Base-by-base conservation (phyloP, 805 yeast species). In the Zygoascus flipseniorum region DNA sequence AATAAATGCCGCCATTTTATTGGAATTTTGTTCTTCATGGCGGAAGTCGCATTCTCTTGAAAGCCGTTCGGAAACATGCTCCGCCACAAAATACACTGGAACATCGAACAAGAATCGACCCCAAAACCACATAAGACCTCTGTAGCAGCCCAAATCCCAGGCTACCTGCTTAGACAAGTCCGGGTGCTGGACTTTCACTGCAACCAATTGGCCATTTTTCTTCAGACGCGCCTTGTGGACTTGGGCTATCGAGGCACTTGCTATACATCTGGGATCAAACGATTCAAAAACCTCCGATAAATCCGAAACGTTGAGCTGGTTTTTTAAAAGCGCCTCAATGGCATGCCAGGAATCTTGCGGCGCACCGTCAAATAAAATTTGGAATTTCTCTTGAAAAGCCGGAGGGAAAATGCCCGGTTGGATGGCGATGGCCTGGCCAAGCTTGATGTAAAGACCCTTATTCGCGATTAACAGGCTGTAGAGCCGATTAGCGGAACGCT, bases 191-290 rank as follows among this genome's bases (percentile, higher is more conserved):
- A 92, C 77, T 65, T 92, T 92, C 20, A 92, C 95, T 1, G 98
- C 98, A 2, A 90, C 98, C 64, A 75, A 78, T 55, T 82, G 78
- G 2, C 86, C 88, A 2, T 76, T 76, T 69, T 37, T 19, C 56
- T 72, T 77, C 52, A 90, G 66, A 2, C 68, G 76, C 0, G 93
- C 99, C 32, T 75, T 72, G 70, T 92, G 97, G 5, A 92, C 99
- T 65, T 92, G 99, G 0, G 98, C 98, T 58, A 92, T 75, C 1
- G 96, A 86, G 0, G 92, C 95, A 64, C 87, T 80, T 1, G 92
- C 93, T 16, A 84, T 70, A 1, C 92, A 87, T 0, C 48, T 61
- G 56, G 76, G 78, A 35, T 82, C 83, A 41, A 86, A 70, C 8
- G 57, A 56, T 1, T 75, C 76, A 52, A 82, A 68, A 1, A 75